These are phyloP conservation scores for Hymenoscyphus infarciens DNA, from an alignment of 2,329 filamentous ascomycete genomes.

Conservation along the genomic window DNA sequence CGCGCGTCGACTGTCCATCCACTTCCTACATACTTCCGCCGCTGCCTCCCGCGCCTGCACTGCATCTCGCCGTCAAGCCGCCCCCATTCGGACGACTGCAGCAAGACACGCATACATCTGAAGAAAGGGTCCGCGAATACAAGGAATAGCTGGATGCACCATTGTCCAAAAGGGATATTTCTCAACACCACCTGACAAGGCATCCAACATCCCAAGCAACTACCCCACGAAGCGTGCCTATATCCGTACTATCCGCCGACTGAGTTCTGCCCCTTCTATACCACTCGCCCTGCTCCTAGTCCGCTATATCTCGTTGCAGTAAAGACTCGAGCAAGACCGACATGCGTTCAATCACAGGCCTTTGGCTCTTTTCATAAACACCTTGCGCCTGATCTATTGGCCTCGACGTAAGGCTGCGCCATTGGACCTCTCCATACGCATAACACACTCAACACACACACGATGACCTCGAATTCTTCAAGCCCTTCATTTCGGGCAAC, in stretches of 20 bases:
- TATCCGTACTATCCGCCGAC: background rate
- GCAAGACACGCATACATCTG: background rate
- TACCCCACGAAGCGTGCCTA: background rate
- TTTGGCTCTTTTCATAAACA: constrained; percentile 25
- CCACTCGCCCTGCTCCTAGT: background rate
- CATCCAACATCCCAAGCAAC: constrained; percentile 1
- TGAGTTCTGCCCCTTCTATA: background rate
- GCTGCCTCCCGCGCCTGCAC: background rate
- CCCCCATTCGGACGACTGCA: background rate
- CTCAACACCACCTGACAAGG: constrained; percentile 3
- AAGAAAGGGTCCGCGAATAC: background rate
- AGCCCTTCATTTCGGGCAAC: constrained; percentile 23
- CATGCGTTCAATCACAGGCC: constrained; percentile 30
- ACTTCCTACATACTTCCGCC: background rate
- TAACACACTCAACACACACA: constrained; percentile 6
- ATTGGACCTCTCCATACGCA: constrained; percentile 22
- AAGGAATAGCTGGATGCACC: constrained; percentile 1
- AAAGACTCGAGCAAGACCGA: constrained; percentile 18
- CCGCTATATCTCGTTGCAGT: background rate
- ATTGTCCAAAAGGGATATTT: background rate
- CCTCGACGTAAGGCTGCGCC: constrained; percentile 20
- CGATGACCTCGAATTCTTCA: constrained; percentile 24
- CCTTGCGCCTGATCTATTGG: constrained; percentile 16
- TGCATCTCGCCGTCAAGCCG: background rate
- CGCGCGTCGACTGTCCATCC: background rate